Evolutionary conservation across 345 rosid species (phyloP), one percentile per base, ranked within the genome.

Genomic region (Gossypium thurberi): DNA sequence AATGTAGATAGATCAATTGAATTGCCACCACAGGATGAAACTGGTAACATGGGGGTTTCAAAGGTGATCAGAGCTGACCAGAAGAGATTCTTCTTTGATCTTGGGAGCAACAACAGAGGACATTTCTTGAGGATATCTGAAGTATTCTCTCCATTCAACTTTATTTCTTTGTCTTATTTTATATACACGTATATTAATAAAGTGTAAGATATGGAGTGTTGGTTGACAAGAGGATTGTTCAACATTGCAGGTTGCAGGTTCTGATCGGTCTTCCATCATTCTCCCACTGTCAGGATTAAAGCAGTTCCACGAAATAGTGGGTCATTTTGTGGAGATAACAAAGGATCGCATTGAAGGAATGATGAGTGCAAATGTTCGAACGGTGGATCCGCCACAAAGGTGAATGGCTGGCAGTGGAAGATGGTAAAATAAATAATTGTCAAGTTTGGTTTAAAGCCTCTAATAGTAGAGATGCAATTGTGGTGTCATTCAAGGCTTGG

Each of bases 71-170:
- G 98, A 87, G 98, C 83, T 46, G 98, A 93, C 58, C 96, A 93
- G 83, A 93, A 93, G 81, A 88, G 91, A 69, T 93, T 93, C 84
- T 93, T 89, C 94, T 94, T 91, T 81, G 97, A 91, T 86, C 90
- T 91, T 8, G 99, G 99, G 33, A 92, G 84, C 85, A 95, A 92
- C 78, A 95, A 88, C 83, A 83, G 99, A 68, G 99, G 98, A 12
- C 98, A 92, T 81, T 95, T 90, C 87, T 79, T 95, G 57, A 92
- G 96, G 82, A 95, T 95, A 79, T 95, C 99, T 59, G 99, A 95
- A 97, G 99, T 84, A 73, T 21, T 33, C 55, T 21, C 5, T 11
- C n/a, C 9, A 7, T 20, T 46, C 26, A 11, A 1, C 42, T 48
- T 74, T 64, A 52, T 57, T 71, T 56, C 8, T 46, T 37, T 46